These are phyloP conservation scores for Vigna reflexopilosa DNA, from an alignment of 306 rosid genomes.

Conservation along the genomic window DNA sequence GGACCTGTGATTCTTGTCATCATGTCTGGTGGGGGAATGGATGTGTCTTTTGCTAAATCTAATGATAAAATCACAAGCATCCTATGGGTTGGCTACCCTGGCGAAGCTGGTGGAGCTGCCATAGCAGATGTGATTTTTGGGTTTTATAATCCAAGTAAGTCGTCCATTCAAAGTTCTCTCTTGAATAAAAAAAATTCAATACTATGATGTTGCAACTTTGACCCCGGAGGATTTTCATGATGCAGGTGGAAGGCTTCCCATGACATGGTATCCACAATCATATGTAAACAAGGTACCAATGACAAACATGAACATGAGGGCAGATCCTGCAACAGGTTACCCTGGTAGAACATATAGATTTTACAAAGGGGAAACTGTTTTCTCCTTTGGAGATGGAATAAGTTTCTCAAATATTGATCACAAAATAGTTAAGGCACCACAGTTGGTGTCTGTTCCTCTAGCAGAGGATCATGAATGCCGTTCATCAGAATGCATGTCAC, in stretches of 20 bases:
- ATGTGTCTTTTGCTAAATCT: constrained; percentile 80
- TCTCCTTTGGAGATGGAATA: constrained; percentile 84
- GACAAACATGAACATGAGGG: constrained; percentile 98
- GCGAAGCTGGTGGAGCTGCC: constrained; percentile 99
- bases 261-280: constrained; percentile 99
- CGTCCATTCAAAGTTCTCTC: constrained; percentile 29
- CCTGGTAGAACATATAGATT: constrained; percentile 91
- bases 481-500: constrained; percentile 73
- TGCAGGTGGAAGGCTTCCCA: constrained; percentile 95
- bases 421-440: constrained; percentile 69
- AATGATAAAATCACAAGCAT: constrained; percentile 82
- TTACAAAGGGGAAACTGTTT: constrained; percentile 85
- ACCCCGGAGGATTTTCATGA: constrained; percentile 26
- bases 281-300: constrained; percentile 85
- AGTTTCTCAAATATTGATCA: constrained; percentile 68
- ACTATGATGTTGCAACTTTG: constrained; percentile 2
- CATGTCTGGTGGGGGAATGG: constrained; percentile 99
- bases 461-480: constrained; percentile 71
- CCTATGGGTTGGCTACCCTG: constrained; percentile 98
- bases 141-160: constrained; percentile 82
- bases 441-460: constrained; percentile 64
- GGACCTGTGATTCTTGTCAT: constrained; percentile 93
- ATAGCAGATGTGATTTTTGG: constrained; percentile 94
- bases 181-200: constrained; percentile 1
- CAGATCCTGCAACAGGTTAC: constrained; percentile 74